Base-by-base conservation (phyloP, 1,139 yeast genomes). In the Meyerozyma elateridarum region DNA sequence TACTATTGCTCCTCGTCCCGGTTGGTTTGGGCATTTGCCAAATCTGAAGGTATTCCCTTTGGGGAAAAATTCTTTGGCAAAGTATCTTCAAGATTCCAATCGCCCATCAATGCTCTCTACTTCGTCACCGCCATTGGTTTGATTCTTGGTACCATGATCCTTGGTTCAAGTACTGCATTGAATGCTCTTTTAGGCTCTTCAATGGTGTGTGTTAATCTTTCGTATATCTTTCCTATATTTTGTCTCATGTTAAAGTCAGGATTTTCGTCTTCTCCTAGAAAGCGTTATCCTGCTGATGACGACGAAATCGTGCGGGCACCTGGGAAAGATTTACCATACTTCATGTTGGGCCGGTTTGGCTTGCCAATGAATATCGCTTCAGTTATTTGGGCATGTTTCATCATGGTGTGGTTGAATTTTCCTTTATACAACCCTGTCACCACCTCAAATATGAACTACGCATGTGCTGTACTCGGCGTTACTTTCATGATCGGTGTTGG, bases 401-500 rank as follows among this genome's bases (percentile, higher is more conserved):
- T 54, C 13, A 47, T 52, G 45, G 52, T 58, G 5, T 55, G 60
- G 55, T 44, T 55, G 29, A 49, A 51, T 30, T 56, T 58, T 38
- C 63, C 63, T 8, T 34, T 52, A 5, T 38, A 41, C 1, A 38
- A 45, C 22, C 67, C 68, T 2, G 65, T 61, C 6, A 44, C 47
- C 20, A 43, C 61, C 4, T 48, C 46, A 13, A 53, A 49, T 28
- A 62, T 62, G 68, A 61, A 62, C 39, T 62, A 60, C 38, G 61
- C 67, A 1, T 55, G 59, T 33, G 67, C 54, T 2, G 63, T 62
- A 2, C 42, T 61, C 24, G 64, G 62, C 12, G 45, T 54, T n/a
- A 59, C 61, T 1, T 43, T 53, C 15, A 31, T 52, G 4, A 44
- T 59, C 16, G 61, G 62, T 5, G 35, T 51, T 0, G 39, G 51